Base-by-base conservation (phyloP, 495 filamentous ascomycete genomes). In the Saxophila tyrrhenica region DNA sequence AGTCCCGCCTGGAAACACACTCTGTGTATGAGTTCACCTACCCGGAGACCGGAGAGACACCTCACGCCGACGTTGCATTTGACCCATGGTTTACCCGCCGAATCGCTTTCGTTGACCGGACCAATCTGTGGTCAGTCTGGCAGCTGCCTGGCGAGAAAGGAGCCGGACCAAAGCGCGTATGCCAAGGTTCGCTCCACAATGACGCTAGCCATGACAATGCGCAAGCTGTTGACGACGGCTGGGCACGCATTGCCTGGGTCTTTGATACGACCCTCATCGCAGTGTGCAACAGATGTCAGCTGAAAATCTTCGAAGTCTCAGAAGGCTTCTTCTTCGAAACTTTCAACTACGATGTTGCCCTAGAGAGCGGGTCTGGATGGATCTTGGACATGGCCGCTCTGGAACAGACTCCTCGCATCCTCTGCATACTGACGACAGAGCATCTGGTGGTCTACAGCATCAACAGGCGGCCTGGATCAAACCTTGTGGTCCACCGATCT, bases 41-140 rank as follows among this genome's bases (percentile, higher is more conserved):
- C 8, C 65, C 71, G 15, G 61, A 74, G 25, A 85, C 80, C 0
- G 80, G 80, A 21, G 79, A 78, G 0, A 66, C 61, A 25, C 59
- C 71, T 8, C 86, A 91, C 65, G 78, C 80, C 0, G 85, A 92
- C 67, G 76, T 89, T 8, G 67, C 82, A 10, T 94, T 94, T 63
- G 89, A 86, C 59, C 84, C 86, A n/a, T 82, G 78, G 72, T 77
- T 81, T 60, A 70, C 76, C 55, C 73, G 74, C 13, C 83, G 86
- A 64, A 68, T 95, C 47, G 86, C 73, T 10, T 75, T 92, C 21
- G 73, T 94, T 21, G 89, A 94, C 62, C 75, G 78, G 39, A 62
- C 67, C 43, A 89, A 88, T 0, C 70, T 72, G 29, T 95, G 90
- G 90, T 81, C 70, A 59, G 65, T 94, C 2, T 94, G 84, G 82